Base-by-base conservation (phyloP, 371 early-diverging fungal genomes). In the Actinomortierella wolfii region DNA sequence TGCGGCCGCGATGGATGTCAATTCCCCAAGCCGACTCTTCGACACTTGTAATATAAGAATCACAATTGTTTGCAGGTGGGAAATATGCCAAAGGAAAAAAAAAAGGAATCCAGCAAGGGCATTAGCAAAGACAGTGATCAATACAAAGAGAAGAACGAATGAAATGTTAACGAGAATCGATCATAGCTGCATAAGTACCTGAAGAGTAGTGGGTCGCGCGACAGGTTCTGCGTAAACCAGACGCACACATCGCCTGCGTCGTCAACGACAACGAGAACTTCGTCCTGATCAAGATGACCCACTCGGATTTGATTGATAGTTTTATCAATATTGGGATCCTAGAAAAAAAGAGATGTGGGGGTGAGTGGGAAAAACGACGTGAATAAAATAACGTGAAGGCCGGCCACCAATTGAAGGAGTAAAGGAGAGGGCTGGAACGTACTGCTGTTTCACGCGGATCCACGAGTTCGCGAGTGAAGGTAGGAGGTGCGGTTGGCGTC, bases 1-100 rank as follows among this genome's bases (percentile, higher is more conserved):
- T 54, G 34, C 26, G 48, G 18, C 61, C 68, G 1, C 76, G 56
- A 55, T 80, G 76, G 21, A 77, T 70, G 1, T 78, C 84, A 23
- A 82, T 51, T 2, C 83, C 81, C 84, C 84, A 84, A 3, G 80
- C 75, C 0, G 80, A 78, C 2, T 75, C 67, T 26, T 65, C 40
- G 11, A 67, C 69, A 50, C 64, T 68, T 56, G n/a, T n/a, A n/a
- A n/a, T n/a, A n/a, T n/a, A n/a, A n/a, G n/a, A n/a, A n/a, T n/a
- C n/a, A n/a, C n/a, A n/a, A 34, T 34, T 34, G 4, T 4, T 34
- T 34, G 7, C 34, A 34, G 11, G 34, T 6, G 11, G 34, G 11
- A 11, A 34, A 1, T 13, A 5, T 21, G 18, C 15, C 5, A 24
- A 5, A 28, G 40, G 39, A 56, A 39, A 29, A 48, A 42, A 52